Base-by-base conservation (phyloP, 2,329 filamentous ascomycete species). In the Phyllosticta citribraziliensis region DNA sequence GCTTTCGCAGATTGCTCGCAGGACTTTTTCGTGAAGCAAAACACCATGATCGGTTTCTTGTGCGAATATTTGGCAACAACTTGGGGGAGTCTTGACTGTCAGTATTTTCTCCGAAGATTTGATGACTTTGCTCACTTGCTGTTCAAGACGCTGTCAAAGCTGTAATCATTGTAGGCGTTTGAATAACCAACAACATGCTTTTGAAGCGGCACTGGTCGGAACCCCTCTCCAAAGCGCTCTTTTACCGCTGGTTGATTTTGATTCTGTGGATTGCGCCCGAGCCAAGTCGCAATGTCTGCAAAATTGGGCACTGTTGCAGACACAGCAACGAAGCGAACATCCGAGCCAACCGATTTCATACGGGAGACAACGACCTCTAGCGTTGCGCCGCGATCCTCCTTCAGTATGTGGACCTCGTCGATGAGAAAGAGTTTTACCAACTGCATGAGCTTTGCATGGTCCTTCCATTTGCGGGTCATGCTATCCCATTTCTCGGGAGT, bases 401-500 rank as follows among this genome's bases (percentile, higher is more conserved):
- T 93, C 58, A 96, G 79, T 40, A 94, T 91, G 66, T 96, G 90
- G 0, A 95, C 89, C 69, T 96, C 90, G 66, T 96, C 90, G 61
- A 96, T 91, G 20, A 96, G 80, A 64, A 94, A 90, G 0, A 96
- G 76, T 63, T 87, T 88, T 54, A 95, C 83, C 64, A 92, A 79
- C 62, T 87, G 82, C 73, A 95, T 84, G 19, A 95, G 76, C 65
- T 81, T 88, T 58, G 82, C 81, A 67, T 95, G 88, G 66, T 95
- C 90, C 66, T 86, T 85, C 91, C 91, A 95, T 69, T 90, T 92
- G 19, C 90, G 81, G 0, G 91, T 95, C 71, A 94, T 86, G 63
- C 89, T 93, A 70, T 96, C 90, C 90, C 90, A 95, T 69, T 95
- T 95, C 73, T 96, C 90, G 0, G 91, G 90, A 0, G 90, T 96